Base-by-base conservation (phyloP, 2,329 filamentous ascomycete species). In the Diaporthe vaccinii region DNA sequence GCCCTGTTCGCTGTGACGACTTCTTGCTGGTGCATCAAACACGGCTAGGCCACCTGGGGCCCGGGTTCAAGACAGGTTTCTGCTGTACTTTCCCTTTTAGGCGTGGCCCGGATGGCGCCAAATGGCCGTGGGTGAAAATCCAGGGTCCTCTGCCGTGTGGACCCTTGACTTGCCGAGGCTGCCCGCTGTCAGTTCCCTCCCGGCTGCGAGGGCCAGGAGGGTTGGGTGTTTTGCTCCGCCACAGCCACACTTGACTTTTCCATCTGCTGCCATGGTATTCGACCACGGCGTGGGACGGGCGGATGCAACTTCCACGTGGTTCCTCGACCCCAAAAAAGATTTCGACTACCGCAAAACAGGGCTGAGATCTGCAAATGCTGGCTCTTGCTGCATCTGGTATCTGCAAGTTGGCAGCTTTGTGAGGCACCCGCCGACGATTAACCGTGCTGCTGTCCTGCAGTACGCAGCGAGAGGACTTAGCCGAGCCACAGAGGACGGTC, bases 31-130 rank as follows among this genome's bases (percentile, higher is more conserved):
- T 67, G 62, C 62, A 67, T 67, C 62, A 36, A 67, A 22, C 41
- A 31, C 3, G 62, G 62, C 62, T 8, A 49, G 61, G 61, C 61
- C 61, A 65, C 61, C 61, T 22, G 12, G 41, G 61, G 41, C 28
- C 49, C 31, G 41, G 61, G 41, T 12, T 34, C 31, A 68, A 68
- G 65, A 68, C 65, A 53, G 65, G 65, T 68, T 53, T 68, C 65
- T 68, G 31, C 62, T 68, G 34, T 53, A 68, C 65, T 68, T 68
- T 68, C 65, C 65, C 31, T 22, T 68, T 68, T 41, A 14, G 65
- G 65, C 31, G 6, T 34, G 15, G 65, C 2, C 22, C 22, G 31
- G 61, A 41, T 36, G 9, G 20, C 36, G 31, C 59, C 15, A 28
- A 25, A 25, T 49, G 41, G 25, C 41, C 15, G 7, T 20, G 22